phyloP scores from a whole-genome alignment of 2,329 filamentous ascomycete species.

The Aspergillus eucalypticola region DNA sequence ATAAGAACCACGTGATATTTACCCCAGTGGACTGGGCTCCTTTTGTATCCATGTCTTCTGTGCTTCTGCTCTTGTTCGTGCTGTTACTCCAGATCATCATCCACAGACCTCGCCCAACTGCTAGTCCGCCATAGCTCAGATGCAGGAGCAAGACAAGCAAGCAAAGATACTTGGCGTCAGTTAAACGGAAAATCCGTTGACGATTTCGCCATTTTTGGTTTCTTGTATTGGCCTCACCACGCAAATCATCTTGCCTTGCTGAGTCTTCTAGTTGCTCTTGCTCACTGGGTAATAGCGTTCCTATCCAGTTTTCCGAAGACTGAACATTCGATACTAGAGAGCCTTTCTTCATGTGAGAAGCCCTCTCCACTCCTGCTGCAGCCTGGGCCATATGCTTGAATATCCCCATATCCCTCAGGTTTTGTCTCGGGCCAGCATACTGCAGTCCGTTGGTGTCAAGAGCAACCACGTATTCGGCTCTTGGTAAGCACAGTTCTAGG shows the following conservation, averaged over 20 bases:
- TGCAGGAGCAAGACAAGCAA: not conserved
- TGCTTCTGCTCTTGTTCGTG: not conserved
- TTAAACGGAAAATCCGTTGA: not conserved
- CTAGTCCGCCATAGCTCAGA: not conserved
- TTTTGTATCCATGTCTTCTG: not conserved
- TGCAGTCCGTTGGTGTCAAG: not conserved
- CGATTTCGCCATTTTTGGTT: constrained; percentile 2
- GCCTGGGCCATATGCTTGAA: constrained; percentile 1
- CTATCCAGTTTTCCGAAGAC: not conserved
- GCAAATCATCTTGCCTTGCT: not conserved
- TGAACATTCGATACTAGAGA: not conserved
- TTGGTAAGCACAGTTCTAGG: constrained; percentile 1
- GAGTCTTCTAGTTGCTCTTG: not conserved
- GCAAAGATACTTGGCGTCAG: constrained; percentile 6
- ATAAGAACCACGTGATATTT: not conserved
- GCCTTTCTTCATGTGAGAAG: not conserved
- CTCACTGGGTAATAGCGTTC: not conserved
- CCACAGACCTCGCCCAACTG: constrained; percentile 3
- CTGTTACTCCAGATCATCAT: constrained; percentile 8
- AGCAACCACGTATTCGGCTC: constrained; percentile 2
- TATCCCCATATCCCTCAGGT: constrained; percentile 1
- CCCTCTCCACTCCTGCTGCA: not conserved
- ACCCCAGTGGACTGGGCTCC: not conserved
- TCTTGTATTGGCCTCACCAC: not conserved
- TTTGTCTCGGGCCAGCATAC: constrained; percentile 1